Percentiles rank a stretch among this genome's conserved stretches.
Conservation (phyloP, 805 yeast species). For the Candida maesae region DNA sequence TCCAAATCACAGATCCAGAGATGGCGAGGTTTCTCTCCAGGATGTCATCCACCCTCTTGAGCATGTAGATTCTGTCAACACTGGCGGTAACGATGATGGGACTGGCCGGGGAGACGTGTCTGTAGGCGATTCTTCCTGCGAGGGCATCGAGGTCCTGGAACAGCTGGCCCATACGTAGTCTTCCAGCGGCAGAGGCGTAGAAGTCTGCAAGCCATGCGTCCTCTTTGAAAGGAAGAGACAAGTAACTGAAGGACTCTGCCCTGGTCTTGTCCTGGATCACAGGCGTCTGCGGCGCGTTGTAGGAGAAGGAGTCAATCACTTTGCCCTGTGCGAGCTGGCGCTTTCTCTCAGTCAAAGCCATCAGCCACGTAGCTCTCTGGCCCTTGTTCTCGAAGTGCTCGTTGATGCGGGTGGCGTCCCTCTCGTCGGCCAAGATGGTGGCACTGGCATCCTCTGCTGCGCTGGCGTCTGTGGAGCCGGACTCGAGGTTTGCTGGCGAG, state of each 20-base stretch:
- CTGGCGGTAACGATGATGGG: slow-evolving; percentile 96
- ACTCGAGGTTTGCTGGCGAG: slow-evolving; percentile 26
- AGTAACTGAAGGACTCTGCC: slow-evolving; percentile 68
- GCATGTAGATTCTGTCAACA: slow-evolving; percentile 86
- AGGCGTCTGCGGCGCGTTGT: slow-evolving; percentile 68
- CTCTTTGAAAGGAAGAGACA: slow-evolving; percentile 76
- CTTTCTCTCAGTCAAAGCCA: slow-evolving; percentile 72
- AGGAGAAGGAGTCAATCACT: slow-evolving; percentile 63
- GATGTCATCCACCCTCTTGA: slow-evolving; percentile 78
- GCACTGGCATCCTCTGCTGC: slow-evolving; percentile 74
- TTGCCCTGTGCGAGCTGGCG: slow-evolving; percentile 71
- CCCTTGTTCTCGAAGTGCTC: slow-evolving; percentile 28
- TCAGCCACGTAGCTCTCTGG: slow-evolving; percentile 73
- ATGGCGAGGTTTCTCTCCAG: slow-evolving; percentile 70
- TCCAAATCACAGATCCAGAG: slow-evolving; percentile 92
- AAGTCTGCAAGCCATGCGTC: slow-evolving; percentile 81
- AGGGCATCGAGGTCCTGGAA: slow-evolving; percentile 93
- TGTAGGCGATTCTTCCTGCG: slow-evolving; percentile 90
- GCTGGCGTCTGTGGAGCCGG: slow-evolving; percentile 46
- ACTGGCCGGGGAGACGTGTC: slow-evolving; percentile 92
- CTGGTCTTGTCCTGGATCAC: slow-evolving; percentile 70
- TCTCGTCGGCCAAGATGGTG: slow-evolving; percentile 59
- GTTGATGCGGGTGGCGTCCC: slow-evolving; percentile 45
- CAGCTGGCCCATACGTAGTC: slow-evolving; percentile 86
- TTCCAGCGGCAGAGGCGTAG: slow-evolving; percentile 87